Evolutionary conservation across 768 basidiomycete genomes (phyloP).

Genomic region (Phanerochaete carnosa): DNA sequence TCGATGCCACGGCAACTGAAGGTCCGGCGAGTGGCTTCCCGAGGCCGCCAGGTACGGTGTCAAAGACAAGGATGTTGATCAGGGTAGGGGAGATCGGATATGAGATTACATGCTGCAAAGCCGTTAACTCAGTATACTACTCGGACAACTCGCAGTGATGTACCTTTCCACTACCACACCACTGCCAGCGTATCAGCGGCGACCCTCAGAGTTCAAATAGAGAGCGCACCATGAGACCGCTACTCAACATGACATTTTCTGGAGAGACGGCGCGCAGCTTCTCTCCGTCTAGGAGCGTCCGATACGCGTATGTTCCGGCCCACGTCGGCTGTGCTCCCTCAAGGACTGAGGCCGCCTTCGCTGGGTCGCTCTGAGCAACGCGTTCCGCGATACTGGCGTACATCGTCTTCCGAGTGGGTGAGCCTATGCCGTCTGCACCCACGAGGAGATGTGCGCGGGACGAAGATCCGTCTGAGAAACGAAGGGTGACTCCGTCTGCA

Average conservation of each 20-base stretch:
- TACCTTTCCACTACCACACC: neutral
- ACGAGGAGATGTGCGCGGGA: slow-evolving; percentile 22
- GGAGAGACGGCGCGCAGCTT: neutral
- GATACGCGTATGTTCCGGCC: neutral
- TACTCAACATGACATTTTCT: neutral
- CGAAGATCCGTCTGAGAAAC: slow-evolving; percentile 24
- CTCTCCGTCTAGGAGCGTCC: neutral
- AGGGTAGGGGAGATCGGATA: neutral
- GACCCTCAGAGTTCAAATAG: neutral
- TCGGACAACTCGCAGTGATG: too few relatives aligned
- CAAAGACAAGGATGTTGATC: neutral
- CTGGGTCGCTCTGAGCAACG: neutral
- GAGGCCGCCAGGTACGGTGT: neutral
- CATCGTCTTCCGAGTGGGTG: slow-evolving; percentile 10
- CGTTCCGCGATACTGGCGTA: neutral
- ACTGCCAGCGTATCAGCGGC: neutral
- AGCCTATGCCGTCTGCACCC: slow-evolving; percentile 25
- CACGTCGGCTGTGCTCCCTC: neutral
- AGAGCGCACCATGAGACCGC: neutral
- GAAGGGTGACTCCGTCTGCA: slow-evolving; percentile 6
- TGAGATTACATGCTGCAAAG: neutral
- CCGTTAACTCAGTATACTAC: neutral
- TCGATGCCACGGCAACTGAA: neutral
- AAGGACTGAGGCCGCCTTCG: neutral
- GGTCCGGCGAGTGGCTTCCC: neutral